phyloP scores from a whole-genome alignment of 805 yeast genomes.

The Candida adriatica region DNA sequence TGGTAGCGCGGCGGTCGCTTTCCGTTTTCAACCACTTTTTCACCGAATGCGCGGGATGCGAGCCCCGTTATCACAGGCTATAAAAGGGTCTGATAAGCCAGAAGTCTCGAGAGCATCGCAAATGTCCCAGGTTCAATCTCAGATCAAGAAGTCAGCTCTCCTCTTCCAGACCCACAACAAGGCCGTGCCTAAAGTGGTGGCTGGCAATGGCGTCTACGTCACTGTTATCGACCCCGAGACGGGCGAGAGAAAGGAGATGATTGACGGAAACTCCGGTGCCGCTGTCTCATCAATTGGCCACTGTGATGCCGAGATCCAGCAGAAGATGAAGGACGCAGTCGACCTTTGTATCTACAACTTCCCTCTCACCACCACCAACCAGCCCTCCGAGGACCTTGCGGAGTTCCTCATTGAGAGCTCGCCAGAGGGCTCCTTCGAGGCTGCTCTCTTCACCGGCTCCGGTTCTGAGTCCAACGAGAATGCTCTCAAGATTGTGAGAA shows the following conservation, averaged over 20 bases:
- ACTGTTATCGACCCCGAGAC: slow-evolving; percentile 31
- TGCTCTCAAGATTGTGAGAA: slow-evolving; percentile 50
- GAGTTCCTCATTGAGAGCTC: slow-evolving; percentile 36
- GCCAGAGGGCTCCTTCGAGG: slow-evolving; percentile 36
- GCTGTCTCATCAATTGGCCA: slow-evolving; percentile 47
- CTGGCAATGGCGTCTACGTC: slow-evolving; percentile 32
- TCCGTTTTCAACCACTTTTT: too few relatives aligned
- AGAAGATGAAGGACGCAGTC: slow-evolving; percentile 33
- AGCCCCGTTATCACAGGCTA: slow-evolving; percentile 4
- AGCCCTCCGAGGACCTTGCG: slow-evolving; percentile 35
- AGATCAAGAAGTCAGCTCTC: slow-evolving; percentile 11
- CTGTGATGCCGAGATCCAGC: slow-evolving; percentile 32
- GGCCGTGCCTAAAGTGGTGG: slow-evolving; percentile 27
- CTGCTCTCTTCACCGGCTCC: slow-evolving; percentile 44
- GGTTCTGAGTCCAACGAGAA: slow-evolving; percentile 67
- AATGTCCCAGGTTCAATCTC: slow-evolving; percentile 4
- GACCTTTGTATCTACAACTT: slow-evolving; percentile 32
- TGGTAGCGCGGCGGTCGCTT: too few relatives aligned
- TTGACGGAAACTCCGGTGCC: slow-evolving; percentile 44
- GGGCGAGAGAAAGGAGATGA: slow-evolving; percentile 25
- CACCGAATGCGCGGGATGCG: slow-evolving; percentile 6
- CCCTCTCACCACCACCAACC: slow-evolving; percentile 26
- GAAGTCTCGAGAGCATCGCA: neutral
- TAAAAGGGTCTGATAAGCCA: neutral
- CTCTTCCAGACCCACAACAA: slow-evolving; percentile 29